phyloP scores from a whole-genome alignment of 2,329 filamentous ascomycete genomes.

The Epichloe brachyelytri region DNA sequence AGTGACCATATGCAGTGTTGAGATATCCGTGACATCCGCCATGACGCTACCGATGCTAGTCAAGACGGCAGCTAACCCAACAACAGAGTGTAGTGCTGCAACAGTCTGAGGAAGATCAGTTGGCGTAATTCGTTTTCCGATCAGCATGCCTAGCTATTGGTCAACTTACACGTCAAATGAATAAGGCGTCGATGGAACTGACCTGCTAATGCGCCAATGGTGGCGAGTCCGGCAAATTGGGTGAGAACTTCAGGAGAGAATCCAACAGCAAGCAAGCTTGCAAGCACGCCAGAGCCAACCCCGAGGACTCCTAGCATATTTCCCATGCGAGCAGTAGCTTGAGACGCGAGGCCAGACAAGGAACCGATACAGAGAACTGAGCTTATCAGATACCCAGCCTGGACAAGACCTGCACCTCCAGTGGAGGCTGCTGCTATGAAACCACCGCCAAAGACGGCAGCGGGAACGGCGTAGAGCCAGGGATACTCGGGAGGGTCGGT shows the following conservation, averaged over 20 bases:
- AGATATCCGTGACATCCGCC: conserved; percentile 54
- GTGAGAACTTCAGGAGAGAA: conserved; percentile 67
- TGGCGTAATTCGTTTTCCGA: conserved; percentile 76
- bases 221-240: conserved; percentile 68
- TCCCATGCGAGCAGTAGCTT: conserved; percentile 69
- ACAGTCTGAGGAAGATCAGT: conserved; percentile 84
- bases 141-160: conserved; percentile 45
- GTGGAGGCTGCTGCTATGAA: conserved; percentile 70
- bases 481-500: conserved; percentile 82
- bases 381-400: conserved; percentile 77
- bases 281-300: conserved; percentile 69
- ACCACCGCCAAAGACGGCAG: conserved; percentile 63
- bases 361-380: conserved; percentile 78
- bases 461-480: conserved; percentile 74
- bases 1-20: conserved; percentile 71
- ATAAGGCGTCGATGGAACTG: conserved; percentile 6
- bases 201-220: conserved; percentile 54
- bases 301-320: conserved; percentile 81
- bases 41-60: conserved; percentile 83
- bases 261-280: conserved; percentile 68
- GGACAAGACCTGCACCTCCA: conserved; percentile 71
- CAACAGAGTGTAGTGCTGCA: conserved; percentile 78
- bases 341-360: conserved; percentile 68
- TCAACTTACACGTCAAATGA: conserved; percentile 1
- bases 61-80: conserved; percentile 76